Evolutionary conservation across 2,329 filamentous ascomycete genomes (phyloP).

Genomic region (Onygenales sp.): DNA sequence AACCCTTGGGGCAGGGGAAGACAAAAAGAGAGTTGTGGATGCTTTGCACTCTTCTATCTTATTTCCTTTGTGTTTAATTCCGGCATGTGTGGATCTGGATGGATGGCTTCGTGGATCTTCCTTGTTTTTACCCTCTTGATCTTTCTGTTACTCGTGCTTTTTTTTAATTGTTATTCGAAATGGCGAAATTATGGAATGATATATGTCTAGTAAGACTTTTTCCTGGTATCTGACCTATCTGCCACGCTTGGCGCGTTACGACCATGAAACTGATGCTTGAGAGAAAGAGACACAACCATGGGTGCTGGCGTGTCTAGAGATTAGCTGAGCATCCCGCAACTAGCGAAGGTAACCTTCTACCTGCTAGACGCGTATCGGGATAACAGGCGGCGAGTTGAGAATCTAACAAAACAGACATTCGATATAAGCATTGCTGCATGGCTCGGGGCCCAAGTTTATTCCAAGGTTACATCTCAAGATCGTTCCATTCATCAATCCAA

Average conservation of each 20-base stretch:
- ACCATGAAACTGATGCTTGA: too few species aligned
- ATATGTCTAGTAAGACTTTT: neutral
- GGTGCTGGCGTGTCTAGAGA: too few species aligned
- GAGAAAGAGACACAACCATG: too few species aligned
- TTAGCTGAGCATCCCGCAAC: too few species aligned
- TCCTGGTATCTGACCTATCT: neutral
- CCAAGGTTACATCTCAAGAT: neutral
- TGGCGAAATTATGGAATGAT: conserved; percentile 3
- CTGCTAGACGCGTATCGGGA: too few species aligned
- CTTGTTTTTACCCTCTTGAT: neutral
- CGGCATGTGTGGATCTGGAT: conserved; percentile 1
- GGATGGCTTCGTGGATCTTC: neutral
- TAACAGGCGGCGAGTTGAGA: too few species aligned
- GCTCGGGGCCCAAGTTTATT: too few species aligned
- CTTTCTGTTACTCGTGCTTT: neutral
- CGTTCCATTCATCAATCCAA: conserved; percentile 1
- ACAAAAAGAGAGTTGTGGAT: conserved; percentile 9
- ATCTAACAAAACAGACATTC: too few species aligned
- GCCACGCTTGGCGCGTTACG: too few species aligned
- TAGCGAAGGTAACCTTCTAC: too few species aligned
- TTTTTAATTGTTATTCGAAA: neutral
- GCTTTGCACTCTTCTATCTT: conserved; percentile 11
- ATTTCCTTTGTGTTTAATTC: conserved; percentile 6
- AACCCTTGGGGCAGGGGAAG: too few species aligned
- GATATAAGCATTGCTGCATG: too few species aligned